These are phyloP conservation scores for Tranzscheliella williamsii DNA, from an alignment of 1,284 basidiomycete species.

Conservation along the genomic window DNA sequence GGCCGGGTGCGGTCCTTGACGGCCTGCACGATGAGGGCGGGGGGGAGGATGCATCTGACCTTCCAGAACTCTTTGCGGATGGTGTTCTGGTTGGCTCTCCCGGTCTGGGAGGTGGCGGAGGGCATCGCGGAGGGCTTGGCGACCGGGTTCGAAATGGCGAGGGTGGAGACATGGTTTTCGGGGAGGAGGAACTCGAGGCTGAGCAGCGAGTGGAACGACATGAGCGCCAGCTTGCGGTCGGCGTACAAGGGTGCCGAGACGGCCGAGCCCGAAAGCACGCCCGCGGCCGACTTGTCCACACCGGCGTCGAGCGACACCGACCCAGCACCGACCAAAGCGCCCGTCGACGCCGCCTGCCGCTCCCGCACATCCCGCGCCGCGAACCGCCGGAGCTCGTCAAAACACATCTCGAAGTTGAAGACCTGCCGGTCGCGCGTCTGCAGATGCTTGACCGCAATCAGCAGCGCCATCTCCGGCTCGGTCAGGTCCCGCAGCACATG, in stretches of 20 bases:
- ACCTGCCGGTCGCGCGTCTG: slow-evolving; percentile 41
- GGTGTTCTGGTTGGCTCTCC: slow-evolving; percentile 21
- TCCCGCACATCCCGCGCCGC: slow-evolving; percentile 20
- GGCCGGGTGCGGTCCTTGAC: slow-evolving; percentile 20
- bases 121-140: slow-evolving; percentile 13
- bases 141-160: slow-evolving; percentile 22
- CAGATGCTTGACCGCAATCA: slow-evolving; percentile 55
- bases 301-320: background rate
- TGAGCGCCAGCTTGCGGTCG: slow-evolving; percentile 23
- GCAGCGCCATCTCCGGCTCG: slow-evolving; percentile 48
- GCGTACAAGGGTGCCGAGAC: slow-evolving; percentile 17
- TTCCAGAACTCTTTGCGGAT: slow-evolving; percentile 35
- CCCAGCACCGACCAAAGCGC: too few relatives aligned
- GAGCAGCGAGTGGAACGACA: slow-evolving; percentile 27
- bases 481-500: slow-evolving; percentile 36
- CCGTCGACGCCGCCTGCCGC: slow-evolving; percentile 9
- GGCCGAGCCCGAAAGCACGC: slow-evolving; percentile 1
- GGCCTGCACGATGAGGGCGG: slow-evolving; percentile 4
- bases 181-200: slow-evolving; percentile 22
- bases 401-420: slow-evolving; percentile 60
- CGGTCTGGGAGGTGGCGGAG: background rate
- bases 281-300: background rate
- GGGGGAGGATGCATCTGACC: slow-evolving; percentile 15
- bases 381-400: slow-evolving; percentile 47
- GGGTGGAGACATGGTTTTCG: slow-evolving; percentile 9